phyloP scores from a whole-genome alignment of 192 early-diverging fungal genomes.

The Umbelopsis sp. region DNA sequence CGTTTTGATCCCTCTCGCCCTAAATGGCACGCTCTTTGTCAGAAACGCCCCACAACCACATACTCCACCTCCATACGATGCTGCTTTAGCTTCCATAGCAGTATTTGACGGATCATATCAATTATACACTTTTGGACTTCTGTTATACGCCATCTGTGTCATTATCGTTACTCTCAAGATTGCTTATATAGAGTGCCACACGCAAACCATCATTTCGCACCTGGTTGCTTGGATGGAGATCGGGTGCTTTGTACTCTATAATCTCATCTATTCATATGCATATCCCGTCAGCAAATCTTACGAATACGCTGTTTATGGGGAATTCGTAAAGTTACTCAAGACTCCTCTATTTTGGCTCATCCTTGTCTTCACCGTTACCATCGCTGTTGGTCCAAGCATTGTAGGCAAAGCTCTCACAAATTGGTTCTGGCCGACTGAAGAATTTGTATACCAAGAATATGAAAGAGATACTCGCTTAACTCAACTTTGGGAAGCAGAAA shows the following conservation, averaged over 20 bases:
- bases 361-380: slow-evolving; percentile 53
- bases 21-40: slow-evolving; percentile 47
- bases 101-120: slow-evolving; percentile 40
- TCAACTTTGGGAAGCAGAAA: slow-evolving; percentile 10
- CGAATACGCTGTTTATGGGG: slow-evolving; percentile 59
- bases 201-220: slow-evolving; percentile 63
- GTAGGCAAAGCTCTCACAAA: slow-evolving; percentile 40
- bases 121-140: slow-evolving; percentile 56
- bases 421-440: not conserved
- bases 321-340: slow-evolving; percentile 46
- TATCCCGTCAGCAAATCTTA: slow-evolving; percentile 51
- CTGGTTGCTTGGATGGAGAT: slow-evolving; percentile 56
- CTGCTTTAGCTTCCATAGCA: slow-evolving; percentile 18
- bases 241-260: slow-evolving; percentile 63
- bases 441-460: not conserved
- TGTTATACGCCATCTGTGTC: slow-evolving; percentile 62
- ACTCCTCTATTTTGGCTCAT: slow-evolving; percentile 59
- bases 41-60: not conserved
- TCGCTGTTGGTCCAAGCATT: slow-evolving; percentile 55
- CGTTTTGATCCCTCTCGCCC: slow-evolving; percentile 51
- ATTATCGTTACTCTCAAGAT: slow-evolving; percentile 72
- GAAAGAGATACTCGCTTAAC: not conserved
- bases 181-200: slow-evolving; percentile 68
- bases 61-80: slow-evolving; percentile 26
- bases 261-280: slow-evolving; percentile 60